A percentile compares a stretch with the other conserved stretches of the same genome.
These are phyloP conservation scores for Mallotus nudiflorus DNA, from an alignment of 345 rosid species.

Conservation along the genomic window DNA sequence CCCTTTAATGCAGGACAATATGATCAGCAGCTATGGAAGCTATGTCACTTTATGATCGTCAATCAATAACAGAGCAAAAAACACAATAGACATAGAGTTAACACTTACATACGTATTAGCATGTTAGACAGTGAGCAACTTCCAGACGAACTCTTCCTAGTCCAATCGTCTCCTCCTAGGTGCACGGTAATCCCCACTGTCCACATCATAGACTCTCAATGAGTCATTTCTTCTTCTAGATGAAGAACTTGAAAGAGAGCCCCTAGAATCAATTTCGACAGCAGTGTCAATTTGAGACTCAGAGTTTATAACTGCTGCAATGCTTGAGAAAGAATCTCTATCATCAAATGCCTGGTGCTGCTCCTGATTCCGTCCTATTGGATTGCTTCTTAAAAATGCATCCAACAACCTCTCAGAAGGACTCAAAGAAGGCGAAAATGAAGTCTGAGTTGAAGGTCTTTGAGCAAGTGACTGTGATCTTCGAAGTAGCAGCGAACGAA, in stretches of 20 bases:
- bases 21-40: conserved; percentile 1
- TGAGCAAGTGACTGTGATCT: conserved; percentile 52
- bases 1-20: not conserved
- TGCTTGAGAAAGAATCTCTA: conserved; percentile 89
- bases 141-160: conserved; percentile 24
- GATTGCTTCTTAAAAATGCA: conserved; percentile 50
- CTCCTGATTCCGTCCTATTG: conserved; percentile 64
- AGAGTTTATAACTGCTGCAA: conserved; percentile 81
- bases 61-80: not conserved
- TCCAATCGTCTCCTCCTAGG: conserved; percentile 73
- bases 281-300: conserved; percentile 84
- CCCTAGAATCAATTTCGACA: conserved; percentile 77
- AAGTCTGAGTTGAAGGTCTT: conserved; percentile 46
- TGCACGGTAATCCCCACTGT: conserved; percentile 77
- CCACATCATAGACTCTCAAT: conserved; percentile 70
- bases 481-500: conserved; percentile 50
- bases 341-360: conserved; percentile 73
- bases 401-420: conserved; percentile 60
- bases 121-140: not conserved
- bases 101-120: not conserved
- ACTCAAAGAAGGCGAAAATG: conserved; percentile 46
- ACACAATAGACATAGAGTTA: not conserved
- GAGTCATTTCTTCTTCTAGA: conserved; percentile 72
- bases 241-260: conserved; percentile 72
- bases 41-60: conserved; percentile 15